phyloP scores from a whole-genome alignment of 2,329 filamentous ascomycete species.

The Hymenoscyphus scutula region DNA sequence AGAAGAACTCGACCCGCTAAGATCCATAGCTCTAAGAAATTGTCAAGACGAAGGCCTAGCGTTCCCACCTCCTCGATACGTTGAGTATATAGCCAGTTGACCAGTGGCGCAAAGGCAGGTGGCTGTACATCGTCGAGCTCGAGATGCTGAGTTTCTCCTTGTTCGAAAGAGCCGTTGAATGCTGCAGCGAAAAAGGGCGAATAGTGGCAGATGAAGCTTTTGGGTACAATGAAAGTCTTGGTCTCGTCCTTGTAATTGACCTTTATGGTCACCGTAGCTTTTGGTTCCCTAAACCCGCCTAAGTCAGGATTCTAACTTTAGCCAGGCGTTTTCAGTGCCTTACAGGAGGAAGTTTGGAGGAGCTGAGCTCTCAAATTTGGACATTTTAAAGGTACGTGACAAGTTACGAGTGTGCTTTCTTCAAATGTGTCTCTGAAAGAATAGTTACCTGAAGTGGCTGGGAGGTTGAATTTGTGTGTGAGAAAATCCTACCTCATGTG shows the following conservation, averaged over 20 bases:
- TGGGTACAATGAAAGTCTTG: slow-evolving; percentile 15
- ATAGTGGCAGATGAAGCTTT: slow-evolving; percentile 15
- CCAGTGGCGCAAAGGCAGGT: neutral
- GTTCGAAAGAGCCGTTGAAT: slow-evolving; percentile 6
- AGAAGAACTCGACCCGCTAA: neutral
- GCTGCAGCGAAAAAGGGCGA: slow-evolving; percentile 20
- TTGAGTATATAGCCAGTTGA: slow-evolving; percentile 6
- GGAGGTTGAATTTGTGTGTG: too few species aligned
- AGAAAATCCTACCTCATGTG: too few species aligned
- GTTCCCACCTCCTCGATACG: neutral
- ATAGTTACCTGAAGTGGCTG: neutral
- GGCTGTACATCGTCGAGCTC: neutral
- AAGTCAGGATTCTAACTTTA: neutral
- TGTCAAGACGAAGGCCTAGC: neutral
- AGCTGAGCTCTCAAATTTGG: neutral
- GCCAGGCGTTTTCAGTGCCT: neutral
- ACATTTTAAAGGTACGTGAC: neutral
- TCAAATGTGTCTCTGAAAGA: neutral
- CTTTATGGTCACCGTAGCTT: neutral
- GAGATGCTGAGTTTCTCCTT: slow-evolving; percentile 1
- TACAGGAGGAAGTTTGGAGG: neutral
- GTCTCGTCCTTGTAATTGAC: neutral
- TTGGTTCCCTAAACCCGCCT: neutral
- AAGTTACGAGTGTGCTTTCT: neutral
- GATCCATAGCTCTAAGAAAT: neutral